Evolutionary conservation across 192 early-diverging fungal species (phyloP).

Genomic region (Backusella sp.): DNA sequence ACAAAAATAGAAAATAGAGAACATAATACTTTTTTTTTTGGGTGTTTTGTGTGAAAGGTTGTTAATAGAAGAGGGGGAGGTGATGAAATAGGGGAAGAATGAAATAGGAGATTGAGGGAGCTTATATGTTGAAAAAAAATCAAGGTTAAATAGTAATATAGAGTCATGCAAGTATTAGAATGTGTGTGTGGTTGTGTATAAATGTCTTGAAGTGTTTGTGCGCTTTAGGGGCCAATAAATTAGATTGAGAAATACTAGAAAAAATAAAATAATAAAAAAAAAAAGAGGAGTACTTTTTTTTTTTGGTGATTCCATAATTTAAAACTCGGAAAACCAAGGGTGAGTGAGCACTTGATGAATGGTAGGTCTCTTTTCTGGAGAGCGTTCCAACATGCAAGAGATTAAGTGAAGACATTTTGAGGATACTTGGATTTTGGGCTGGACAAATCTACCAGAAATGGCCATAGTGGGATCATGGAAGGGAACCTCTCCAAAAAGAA

Average conservation of each 20-base stretch:
- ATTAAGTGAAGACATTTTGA: constrained; percentile 54
- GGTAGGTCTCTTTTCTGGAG: constrained; percentile 55
- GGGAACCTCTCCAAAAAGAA: constrained; percentile 60
- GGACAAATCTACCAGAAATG: constrained; percentile 44
- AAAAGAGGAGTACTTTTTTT: constrained; percentile 5
- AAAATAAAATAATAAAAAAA: not conserved
- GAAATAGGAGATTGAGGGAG: constrained; percentile 1
- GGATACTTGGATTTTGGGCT: constrained; percentile 47
- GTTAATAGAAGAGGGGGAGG: not conserved
- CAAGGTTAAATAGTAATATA: constrained; percentile 5
- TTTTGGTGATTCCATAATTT: constrained; percentile 10
- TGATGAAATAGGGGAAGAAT: not conserved
- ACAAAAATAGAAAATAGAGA: not conserved
- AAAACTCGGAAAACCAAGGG: constrained; percentile 51
- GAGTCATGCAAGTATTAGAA: not conserved
- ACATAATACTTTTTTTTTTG: constrained; percentile 1
- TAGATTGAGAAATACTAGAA: constrained; percentile 6
- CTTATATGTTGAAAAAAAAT: constrained; percentile 3
- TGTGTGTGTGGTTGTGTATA: constrained; percentile 14
- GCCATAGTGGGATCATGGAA: constrained; percentile 57
- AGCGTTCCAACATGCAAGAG: constrained; percentile 64
- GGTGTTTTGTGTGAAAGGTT: not conserved
- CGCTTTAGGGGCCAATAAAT: constrained; percentile 10
- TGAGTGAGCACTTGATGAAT: constrained; percentile 61
- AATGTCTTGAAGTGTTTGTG: not conserved